Conservation (phyloP, 495 filamentous ascomycete genomes). For the Penicillium lividum region DNA sequence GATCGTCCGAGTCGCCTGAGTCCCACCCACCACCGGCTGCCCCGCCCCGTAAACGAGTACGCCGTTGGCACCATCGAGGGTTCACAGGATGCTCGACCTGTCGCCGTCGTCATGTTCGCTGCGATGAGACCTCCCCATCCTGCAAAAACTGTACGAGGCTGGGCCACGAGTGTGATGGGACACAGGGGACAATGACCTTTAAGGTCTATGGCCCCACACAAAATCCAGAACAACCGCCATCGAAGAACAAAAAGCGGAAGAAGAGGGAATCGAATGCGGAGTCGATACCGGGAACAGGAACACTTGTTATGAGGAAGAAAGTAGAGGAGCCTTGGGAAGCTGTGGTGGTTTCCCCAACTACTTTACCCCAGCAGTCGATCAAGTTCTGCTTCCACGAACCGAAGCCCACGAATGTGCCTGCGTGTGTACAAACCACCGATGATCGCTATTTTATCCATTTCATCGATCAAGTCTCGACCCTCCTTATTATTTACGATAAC, state of each 20-base stretch:
- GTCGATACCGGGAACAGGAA: slow-evolving; percentile 12
- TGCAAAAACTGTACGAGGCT: slow-evolving; percentile 46
- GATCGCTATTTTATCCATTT: slow-evolving; percentile 43
- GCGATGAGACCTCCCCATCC: slow-evolving; percentile 44
- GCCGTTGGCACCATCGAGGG: slow-evolving; percentile 44
- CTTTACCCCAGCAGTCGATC: slow-evolving; percentile 10
- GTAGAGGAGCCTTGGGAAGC: slow-evolving; percentile 9
- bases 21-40: slow-evolving; percentile 15
- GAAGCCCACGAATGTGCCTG: slow-evolving; percentile 23
- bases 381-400: slow-evolving; percentile 28
- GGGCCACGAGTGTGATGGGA: slow-evolving; percentile 41
- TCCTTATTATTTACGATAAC: slow-evolving; percentile 43
- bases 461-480: slow-evolving; percentile 38
- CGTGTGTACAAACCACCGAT: slow-evolving; percentile 29
- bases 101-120: slow-evolving; percentile 45
- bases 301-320: slow-evolving; percentile 13
- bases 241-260: slow-evolving; percentile 22
- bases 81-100: slow-evolving; percentile 46
- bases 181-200: slow-evolving; percentile 45
- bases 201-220: slow-evolving; percentile 43
- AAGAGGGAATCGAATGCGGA: slow-evolving; percentile 21
- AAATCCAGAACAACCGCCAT: slow-evolving; percentile 13
- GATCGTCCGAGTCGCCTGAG: slow-evolving; percentile 16
- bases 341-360: slow-evolving; percentile 29
- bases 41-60: slow-evolving; percentile 44